Conservation (phyloP, 2,329 filamentous ascomycete species). For the Fusarium fracticaudum region DNA sequence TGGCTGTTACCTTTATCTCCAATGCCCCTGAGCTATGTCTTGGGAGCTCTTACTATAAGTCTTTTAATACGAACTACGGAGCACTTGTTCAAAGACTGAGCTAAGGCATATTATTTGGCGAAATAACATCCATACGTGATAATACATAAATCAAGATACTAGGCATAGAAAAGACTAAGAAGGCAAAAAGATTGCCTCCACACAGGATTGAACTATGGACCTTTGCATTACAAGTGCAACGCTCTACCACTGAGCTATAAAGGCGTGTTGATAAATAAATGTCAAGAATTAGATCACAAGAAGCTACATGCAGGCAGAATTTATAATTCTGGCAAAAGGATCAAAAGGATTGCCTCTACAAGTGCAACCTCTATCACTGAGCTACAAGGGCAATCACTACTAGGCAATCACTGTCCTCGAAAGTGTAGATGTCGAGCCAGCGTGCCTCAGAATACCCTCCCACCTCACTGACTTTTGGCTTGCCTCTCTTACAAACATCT, state of each 20-base stretch:
- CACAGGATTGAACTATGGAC: constrained; percentile 39
- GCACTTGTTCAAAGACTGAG: neutral
- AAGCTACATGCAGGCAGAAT: neutral
- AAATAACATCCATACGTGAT: neutral
- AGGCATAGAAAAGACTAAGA: neutral
- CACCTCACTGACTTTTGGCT: neutral
- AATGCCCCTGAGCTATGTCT: neutral
- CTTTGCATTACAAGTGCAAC: constrained; percentile 39
- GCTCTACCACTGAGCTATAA: constrained; percentile 39
- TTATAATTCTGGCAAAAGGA: neutral
- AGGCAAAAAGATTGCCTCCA: constrained; percentile 26
- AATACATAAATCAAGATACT: neutral
- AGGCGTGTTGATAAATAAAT: neutral
- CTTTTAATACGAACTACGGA: neutral
- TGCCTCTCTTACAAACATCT: neutral
- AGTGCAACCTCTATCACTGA: constrained; percentile 40
- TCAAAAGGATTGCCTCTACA: constrained; percentile 32
- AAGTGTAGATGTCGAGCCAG: neutral
- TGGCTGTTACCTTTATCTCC: neutral
- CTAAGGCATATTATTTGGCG: neutral
- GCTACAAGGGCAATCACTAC: constrained; percentile 27
- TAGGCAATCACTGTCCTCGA: too few species aligned
- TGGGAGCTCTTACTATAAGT: neutral
- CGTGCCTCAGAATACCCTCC: too few species aligned
- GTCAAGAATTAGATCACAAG: neutral